phyloP scores from a whole-genome alignment of 768 basidiomycete species.

The Omphalotus guepiniiformis region DNA sequence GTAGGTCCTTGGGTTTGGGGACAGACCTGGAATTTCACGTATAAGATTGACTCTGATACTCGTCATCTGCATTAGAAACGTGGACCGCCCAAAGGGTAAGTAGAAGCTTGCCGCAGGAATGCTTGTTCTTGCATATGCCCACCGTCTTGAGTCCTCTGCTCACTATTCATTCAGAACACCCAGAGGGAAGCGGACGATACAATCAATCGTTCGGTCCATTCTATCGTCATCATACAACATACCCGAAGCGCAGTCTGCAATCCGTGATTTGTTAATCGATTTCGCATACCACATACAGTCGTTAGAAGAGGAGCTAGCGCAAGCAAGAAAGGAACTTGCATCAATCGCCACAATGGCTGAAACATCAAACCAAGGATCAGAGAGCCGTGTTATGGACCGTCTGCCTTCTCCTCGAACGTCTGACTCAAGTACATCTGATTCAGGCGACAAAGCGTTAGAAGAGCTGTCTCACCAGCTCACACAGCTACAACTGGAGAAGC shows the following conservation, averaged over 20 bases:
- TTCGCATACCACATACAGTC: neutral
- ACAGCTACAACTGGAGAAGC: neutral
- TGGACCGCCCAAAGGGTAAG: conserved; percentile 33
- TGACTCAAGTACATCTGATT: neutral
- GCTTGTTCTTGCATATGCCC: neutral
- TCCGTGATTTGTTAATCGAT: neutral
- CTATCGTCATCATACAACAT: neutral
- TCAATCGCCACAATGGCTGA: neutral
- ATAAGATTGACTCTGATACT: neutral
- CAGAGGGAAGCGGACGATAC: conserved; percentile 20
- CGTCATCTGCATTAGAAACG: conserved; percentile 29
- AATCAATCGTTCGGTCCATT: neutral
- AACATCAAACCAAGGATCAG: neutral
- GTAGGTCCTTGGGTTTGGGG: conserved; percentile 14
- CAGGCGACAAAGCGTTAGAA: neutral
- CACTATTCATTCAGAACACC: too few species aligned
- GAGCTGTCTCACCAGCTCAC: neutral
- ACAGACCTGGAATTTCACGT: neutral
- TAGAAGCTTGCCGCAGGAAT: neutral
- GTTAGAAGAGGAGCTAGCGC: neutral
- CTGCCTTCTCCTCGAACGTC: neutral
- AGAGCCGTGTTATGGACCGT: neutral
- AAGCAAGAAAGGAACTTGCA: neutral
- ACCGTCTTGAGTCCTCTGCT: conserved; percentile 21
- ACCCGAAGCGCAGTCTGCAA: neutral